A percentile compares a stretch with the other conserved stretches of the same genome.
These are phyloP conservation scores for Harringtonia aguacate DNA, from an alignment of 2,329 filamentous ascomycete genomes.

Conservation along the genomic window DNA sequence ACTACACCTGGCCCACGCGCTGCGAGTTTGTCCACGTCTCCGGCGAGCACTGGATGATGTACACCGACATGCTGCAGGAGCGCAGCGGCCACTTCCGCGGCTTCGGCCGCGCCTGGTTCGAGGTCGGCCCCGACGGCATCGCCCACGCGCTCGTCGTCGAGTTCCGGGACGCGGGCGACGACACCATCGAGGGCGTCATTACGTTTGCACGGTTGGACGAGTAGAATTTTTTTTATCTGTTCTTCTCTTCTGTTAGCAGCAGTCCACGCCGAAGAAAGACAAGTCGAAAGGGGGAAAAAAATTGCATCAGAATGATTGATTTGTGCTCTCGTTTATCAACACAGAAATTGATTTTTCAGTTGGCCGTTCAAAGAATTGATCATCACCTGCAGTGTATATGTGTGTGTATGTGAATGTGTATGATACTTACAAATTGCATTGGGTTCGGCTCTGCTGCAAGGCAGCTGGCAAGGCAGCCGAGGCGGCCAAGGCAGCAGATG, in stretches of 20 bases:
- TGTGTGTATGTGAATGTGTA: too few relatives aligned
- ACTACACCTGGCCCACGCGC: conserved; percentile 21
- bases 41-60: conserved; percentile 24
- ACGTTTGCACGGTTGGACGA: conserved; percentile 17
- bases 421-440: too few relatives aligned
- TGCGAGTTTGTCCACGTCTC: conserved; percentile 24
- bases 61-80: conserved; percentile 16
- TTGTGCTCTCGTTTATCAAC: conserved; percentile 39
- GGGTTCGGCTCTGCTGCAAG: too few relatives aligned
- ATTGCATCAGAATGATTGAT: conserved; percentile 41
- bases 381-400: conserved; percentile 32
- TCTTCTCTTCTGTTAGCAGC: background rate
- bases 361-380: conserved; percentile 52
- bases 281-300: conserved; percentile 1
- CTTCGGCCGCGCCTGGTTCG: conserved; percentile 21
- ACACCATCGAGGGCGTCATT: conserved; percentile 19
- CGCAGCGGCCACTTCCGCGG: conserved; percentile 15
- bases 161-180: conserved; percentile 12
- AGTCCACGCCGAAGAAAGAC: background rate
- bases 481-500: too few relatives aligned
- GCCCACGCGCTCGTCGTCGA: conserved; percentile 19
- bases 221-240: background rate
- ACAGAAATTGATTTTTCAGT: conserved; percentile 44
- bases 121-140: conserved; percentile 17
- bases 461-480: too few relatives aligned